Base-by-base conservation (phyloP, 345 rosid genomes). In the Rhodomyrtus tomentosa region DNA sequence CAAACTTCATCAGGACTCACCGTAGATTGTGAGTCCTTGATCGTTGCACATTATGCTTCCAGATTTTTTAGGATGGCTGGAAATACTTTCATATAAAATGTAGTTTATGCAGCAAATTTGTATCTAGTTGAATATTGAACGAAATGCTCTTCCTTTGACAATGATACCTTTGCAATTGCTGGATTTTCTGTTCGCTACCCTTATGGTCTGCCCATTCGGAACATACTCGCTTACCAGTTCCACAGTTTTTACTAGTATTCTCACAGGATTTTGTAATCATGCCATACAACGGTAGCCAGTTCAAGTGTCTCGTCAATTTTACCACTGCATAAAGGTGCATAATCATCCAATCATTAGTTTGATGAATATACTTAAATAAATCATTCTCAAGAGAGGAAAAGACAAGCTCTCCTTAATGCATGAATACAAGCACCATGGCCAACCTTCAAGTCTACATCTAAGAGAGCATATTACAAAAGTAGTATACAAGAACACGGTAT, bases 1-100 rank as follows among this genome's bases (percentile, higher is more conserved):
- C 95, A 82, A 96, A 96, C 92, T 94, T 94, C 91, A 88, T 94
- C 73, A 91, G 99, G 90, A 92, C 90, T 72, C 99, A 96, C 88
- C 88, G 98, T 89, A 96, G 98, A 93, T 80, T 90, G 83, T 93
- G 88, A 93, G 80, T 50, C 51, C 48, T 58, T 40, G 24, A 38
- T 29, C 83, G 22, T 27, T 40, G 36, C n/a, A 24, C 84, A 11
- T 25, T 13, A 36, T 9, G 55, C 55, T 5, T 55, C 49, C 72
- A 32, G 15, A 10, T 82, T 42, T 55, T 29, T 38, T 22, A 29
- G 58, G 84, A 50, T 50, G 84, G 22, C 36, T 0, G 7, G 6
- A 55, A 52, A 38, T 6, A 55, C 50, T 38, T 82, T 3, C 50
- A 55, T n/a, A 40, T 38, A 38, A 56, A 42, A 82, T 82, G 45